A percentile compares a stretch with the other conserved stretches of the same genome.
Conservation (phyloP, 495 filamentous ascomycete genomes). For the Oleoguttula mirabilis region DNA sequence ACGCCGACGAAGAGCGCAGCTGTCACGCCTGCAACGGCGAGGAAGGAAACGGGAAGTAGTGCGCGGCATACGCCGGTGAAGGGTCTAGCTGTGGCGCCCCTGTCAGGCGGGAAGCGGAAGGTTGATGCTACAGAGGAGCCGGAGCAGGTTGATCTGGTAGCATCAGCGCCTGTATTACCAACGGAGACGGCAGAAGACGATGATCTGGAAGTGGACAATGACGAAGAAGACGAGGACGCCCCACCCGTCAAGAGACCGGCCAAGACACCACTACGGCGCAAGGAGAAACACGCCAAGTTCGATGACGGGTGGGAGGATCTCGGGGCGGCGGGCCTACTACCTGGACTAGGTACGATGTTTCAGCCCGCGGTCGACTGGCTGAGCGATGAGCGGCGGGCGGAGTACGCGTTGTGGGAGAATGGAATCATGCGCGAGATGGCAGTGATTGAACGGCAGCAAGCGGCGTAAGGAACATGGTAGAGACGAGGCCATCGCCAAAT, state of each 20-base stretch:
- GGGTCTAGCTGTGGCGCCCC: neutral
- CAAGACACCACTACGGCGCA: constrained; percentile 17
- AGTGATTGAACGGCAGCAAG: neutral
- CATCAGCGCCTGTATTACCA: neutral
- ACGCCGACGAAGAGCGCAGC: neutral
- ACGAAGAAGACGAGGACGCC: constrained; percentile 19
- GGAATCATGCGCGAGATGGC: constrained; percentile 30
- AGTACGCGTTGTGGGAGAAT: constrained; percentile 64
- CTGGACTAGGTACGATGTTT: constrained; percentile 67
- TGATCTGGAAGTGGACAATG: constrained; percentile 24
- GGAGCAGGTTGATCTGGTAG: neutral
- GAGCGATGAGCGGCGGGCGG: constrained; percentile 52
- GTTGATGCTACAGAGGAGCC: constrained; percentile 33
- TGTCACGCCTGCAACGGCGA: neutral
- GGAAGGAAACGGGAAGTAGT: neutral
- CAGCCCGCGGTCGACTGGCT: constrained; percentile 73
- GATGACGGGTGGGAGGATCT: constrained; percentile 5
- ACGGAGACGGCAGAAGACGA: neutral
- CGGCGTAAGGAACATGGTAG: neutral
- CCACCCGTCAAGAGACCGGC: constrained; percentile 1
- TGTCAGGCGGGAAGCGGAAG: constrained; percentile 24
- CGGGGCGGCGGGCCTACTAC: constrained; percentile 32
- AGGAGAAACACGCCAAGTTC: constrained; percentile 14
- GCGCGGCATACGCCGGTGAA: neutral
- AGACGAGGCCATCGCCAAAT: neutral